These are phyloP conservation scores for Santalum album DNA, from an alignment of 164 flowering plant species.

Conservation along the genomic window DNA sequence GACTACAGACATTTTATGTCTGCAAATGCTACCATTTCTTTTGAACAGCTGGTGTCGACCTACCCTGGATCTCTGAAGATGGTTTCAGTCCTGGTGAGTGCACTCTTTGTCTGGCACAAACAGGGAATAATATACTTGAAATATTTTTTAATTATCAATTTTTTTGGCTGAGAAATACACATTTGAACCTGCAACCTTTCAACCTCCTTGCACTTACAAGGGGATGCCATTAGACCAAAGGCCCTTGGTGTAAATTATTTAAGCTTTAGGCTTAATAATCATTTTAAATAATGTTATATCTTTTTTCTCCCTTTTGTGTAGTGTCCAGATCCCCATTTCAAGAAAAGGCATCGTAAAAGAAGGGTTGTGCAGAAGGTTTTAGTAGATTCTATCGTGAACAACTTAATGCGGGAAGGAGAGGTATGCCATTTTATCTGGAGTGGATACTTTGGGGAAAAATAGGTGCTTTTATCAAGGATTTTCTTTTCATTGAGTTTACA, in stretches of 20 bases:
- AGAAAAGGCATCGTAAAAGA: slow-evolving; percentile 85
- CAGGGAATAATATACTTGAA: background rate
- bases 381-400: slow-evolving; percentile 55
- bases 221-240: no score
- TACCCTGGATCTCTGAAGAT: slow-evolving; percentile 80
- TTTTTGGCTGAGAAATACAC: no score
- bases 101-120: background rate
- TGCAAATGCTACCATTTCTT: slow-evolving; percentile 83
- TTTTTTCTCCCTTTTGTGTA: slow-evolving; percentile 20
- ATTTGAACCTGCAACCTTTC: no score
- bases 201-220: no score
- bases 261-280: background rate
- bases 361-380: slow-evolving; percentile 81
- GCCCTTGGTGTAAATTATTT: background rate
- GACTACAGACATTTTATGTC: slow-evolving; percentile 67
- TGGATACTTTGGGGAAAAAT: background rate
- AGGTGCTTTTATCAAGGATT: background rate
- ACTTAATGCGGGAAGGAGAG: slow-evolving; percentile 67
- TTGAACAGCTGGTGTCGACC: slow-evolving; percentile 52
- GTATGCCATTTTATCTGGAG: slow-evolving; percentile 17
- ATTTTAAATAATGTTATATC: background rate
- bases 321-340: slow-evolving; percentile 99
- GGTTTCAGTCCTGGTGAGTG: slow-evolving; percentile 79
- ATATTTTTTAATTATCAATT: background rate
- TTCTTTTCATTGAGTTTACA: slow-evolving; percentile 2